Base-by-base conservation (phyloP, 2,329 filamentous ascomycete genomes). In the Penicillium sp. region DNA sequence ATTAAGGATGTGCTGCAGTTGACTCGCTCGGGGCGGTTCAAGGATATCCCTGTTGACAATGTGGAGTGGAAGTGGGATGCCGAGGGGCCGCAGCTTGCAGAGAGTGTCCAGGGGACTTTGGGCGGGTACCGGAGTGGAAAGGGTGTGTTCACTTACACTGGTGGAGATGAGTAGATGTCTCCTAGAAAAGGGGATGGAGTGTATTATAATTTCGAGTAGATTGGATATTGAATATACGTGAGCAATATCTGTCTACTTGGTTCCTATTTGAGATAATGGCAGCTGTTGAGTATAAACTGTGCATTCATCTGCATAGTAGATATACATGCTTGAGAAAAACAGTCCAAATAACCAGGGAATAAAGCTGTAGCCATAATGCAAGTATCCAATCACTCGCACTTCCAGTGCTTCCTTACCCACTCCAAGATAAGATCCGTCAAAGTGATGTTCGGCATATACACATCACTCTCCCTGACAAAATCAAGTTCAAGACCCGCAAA, bases 71-170 rank as follows among this genome's bases (percentile, higher is more conserved):
- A 87, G 44, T 93, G 90, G 86, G 88, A 92, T 22, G 96, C 92
- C 0, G 86, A 90, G 70, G 87, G 89, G 60, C 82, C 87, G 6
- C 83, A 84, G 55, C 79, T 99, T 59, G 86, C 86, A 60, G 83
- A 87, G 44, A 91, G 91, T 4, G 91, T 96, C 2, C 90, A 93
- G 75, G 90, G 90, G 10, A 95, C 93, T 1, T 81, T 98, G 49
- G 85, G 89, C 59, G 95, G 94, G 0, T 98, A 91, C 76, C 87
- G 93, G 72, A 86, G 87, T 67, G 94, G 93, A 12, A 99, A 99
- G 82, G 91, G 93, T 0, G 86, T 99, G 3, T 95, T 98, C 76
- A 86, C 94, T 5, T 98, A 95, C 78, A 85, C 85, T 26, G 82
- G 74, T 10, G 74, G 75, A 17, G 76, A 78, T 56, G 70, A 67